Evolutionary conservation across 345 rosid species (phyloP).

Genomic region (Citrus inodora): DNA sequence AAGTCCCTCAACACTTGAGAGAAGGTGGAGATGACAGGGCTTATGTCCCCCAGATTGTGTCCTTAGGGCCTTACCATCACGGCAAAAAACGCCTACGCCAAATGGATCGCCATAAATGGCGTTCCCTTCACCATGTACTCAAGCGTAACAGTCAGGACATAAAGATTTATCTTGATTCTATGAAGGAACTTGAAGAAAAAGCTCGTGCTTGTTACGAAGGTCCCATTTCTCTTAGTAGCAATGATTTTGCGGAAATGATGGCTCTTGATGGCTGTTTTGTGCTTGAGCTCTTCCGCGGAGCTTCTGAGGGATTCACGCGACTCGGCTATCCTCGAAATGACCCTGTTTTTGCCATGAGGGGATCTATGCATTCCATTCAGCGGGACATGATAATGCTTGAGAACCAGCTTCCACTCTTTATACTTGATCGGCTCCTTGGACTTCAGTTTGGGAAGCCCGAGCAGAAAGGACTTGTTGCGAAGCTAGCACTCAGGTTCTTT

Average conservation of each 20-base stretch:
- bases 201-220: conserved; percentile 76
- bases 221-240: conserved; percentile 45
- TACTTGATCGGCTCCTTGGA: conserved; percentile 64
- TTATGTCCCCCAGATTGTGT: conserved; percentile 70
- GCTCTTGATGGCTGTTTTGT: conserved; percentile 82
- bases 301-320: conserved; percentile 56
- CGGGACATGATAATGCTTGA: conserved; percentile 90
- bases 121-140: conserved; percentile 58
- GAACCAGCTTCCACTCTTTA: conserved; percentile 74
- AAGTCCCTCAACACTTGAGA: conserved; percentile 51
- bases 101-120: conserved; percentile 88
- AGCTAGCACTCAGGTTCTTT: conserved; percentile 65
- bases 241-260: conserved; percentile 79
- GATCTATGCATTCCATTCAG: conserved; percentile 85
- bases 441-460: conserved; percentile 53
- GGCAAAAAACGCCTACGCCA: conserved; percentile 61
- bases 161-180: conserved; percentile 49
- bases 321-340: conserved; percentile 77
- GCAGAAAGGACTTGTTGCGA: conserved; percentile 62
- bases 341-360: conserved; percentile 82
- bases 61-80: conserved; percentile 83
- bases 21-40: conserved; percentile 79
- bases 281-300: conserved; percentile 79
- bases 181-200: conserved; percentile 65
- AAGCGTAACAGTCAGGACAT: conserved; percentile 57